phyloP scores from a whole-genome alignment of 1,284 basidiomycete species.

The Malassezia cuniculi region DNA sequence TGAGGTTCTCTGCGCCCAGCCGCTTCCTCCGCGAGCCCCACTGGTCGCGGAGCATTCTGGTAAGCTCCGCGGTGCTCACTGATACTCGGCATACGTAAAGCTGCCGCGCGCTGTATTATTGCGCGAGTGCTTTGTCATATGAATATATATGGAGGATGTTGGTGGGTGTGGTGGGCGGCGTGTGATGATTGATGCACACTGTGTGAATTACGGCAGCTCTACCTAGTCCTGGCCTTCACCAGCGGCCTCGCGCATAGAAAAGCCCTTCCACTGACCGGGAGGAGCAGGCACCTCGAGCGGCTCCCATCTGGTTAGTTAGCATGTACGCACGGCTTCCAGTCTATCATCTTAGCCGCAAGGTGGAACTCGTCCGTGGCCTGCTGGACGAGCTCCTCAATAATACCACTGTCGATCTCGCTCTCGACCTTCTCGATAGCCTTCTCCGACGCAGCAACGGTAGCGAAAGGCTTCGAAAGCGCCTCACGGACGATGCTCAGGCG shows the following conservation, averaged over 20 bases:
- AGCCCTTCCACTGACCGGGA: slow-evolving; percentile 74
- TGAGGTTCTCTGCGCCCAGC: slow-evolving; percentile 10
- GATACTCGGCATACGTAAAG: slow-evolving; percentile 17
- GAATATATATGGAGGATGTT: too few relatives aligned
- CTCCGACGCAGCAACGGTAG: slow-evolving; percentile 25
- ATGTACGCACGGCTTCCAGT: slow-evolving; percentile 82
- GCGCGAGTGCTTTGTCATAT: slow-evolving; percentile 15
- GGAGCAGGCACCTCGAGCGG: slow-evolving; percentile 66
- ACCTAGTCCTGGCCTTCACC: slow-evolving; percentile 26
- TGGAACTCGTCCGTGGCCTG: slow-evolving; percentile 71
- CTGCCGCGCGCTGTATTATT: slow-evolving; percentile 14
- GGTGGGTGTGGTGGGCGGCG: too few relatives aligned
- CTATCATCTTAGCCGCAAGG: slow-evolving; percentile 68
- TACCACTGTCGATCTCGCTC: slow-evolving; percentile 41
- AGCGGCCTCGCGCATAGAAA: slow-evolving; percentile 45
- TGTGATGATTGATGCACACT: slow-evolving; percentile 1
- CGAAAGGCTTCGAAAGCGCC: slow-evolving; percentile 49
- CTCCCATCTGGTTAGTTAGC: slow-evolving; percentile 58
- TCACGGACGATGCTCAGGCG: slow-evolving; percentile 58
- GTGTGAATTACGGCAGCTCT: too few relatives aligned
- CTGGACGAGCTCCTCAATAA: slow-evolving; percentile 66
- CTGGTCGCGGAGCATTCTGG: slow-evolving; percentile 14
- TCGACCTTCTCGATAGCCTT: slow-evolving; percentile 57
- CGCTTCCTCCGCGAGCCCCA: slow-evolving; percentile 12
- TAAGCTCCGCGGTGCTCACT: slow-evolving; percentile 3